These are phyloP conservation scores for Furcasterigmium furcatum DNA, from an alignment of 2,329 filamentous ascomycete species.

Conservation along the genomic window DNA sequence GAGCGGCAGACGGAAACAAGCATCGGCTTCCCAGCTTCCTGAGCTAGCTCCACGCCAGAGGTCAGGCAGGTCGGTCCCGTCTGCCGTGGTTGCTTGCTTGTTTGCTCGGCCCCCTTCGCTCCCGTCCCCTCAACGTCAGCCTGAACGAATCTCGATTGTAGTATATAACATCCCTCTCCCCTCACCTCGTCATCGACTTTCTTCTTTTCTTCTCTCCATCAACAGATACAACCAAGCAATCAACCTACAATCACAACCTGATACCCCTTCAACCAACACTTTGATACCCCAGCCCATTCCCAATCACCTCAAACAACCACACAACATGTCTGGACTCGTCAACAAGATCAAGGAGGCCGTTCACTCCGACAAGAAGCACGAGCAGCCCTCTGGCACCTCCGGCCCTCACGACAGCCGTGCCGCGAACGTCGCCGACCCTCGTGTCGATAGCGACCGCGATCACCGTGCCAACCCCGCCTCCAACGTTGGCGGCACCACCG, in stretches of 20 bases:
- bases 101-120: too few relatives aligned
- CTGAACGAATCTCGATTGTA: too few relatives aligned
- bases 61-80: too few relatives aligned
- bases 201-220: constrained; percentile 10
- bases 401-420: constrained; percentile 26
- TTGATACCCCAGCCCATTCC: constrained; percentile 10
- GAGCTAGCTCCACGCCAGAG: too few relatives aligned
- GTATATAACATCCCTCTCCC: constrained; percentile 12
- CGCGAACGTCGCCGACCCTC: constrained; percentile 45
- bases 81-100: too few relatives aligned
- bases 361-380: constrained; percentile 34
- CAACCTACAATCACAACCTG: constrained; percentile 8
- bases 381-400: constrained; percentile 16
- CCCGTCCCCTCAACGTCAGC: too few relatives aligned
- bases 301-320: constrained; percentile 10
- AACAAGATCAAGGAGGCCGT: constrained; percentile 60
- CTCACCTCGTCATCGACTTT: not conserved
- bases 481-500: constrained; percentile 22
- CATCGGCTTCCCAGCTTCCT: not conserved
- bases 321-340: constrained; percentile 53
- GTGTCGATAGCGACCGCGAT: constrained; percentile 22
- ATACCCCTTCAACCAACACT: constrained; percentile 4
- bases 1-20: not conserved
- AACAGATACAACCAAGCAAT: constrained; percentile 10
- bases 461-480: constrained; percentile 7